Evolutionary conservation across 2,329 filamentous ascomycete genomes (phyloP).

Genomic region (Aspergillus ruber): DNA sequence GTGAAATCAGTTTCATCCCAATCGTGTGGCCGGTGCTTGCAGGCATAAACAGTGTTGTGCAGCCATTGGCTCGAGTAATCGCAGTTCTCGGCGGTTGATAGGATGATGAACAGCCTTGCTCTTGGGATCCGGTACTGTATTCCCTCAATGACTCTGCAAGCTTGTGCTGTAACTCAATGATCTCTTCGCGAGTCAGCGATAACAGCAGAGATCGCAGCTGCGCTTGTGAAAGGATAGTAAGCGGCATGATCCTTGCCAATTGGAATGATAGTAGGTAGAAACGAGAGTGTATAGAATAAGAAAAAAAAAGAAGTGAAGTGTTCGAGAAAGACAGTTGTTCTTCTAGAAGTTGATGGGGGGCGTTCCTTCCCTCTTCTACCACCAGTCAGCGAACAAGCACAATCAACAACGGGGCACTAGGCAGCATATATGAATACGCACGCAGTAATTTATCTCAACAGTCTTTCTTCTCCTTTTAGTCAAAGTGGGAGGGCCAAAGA

Average conservation of each 20-base stretch:
- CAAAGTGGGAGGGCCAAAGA: too few species aligned
- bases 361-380: too few species aligned
- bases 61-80: conserved; percentile 55
- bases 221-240: conserved; percentile 53
- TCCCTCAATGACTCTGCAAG: conserved; percentile 57
- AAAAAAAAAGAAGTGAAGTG: background rate
- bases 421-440: too few species aligned
- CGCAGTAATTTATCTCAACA: too few species aligned
- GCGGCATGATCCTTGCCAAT: conserved; percentile 41
- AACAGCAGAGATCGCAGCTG: conserved; percentile 52
- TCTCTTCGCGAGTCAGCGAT: conserved; percentile 51
- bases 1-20: conserved; percentile 60
- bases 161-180: conserved; percentile 51
- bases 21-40: conserved; percentile 54
- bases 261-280: background rate
- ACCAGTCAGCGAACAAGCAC: too few species aligned
- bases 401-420: too few species aligned
- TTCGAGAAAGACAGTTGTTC: conserved; percentile 1
- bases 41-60: conserved; percentile 62
- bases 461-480: too few species aligned
- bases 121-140: conserved; percentile 58
- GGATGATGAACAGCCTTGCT: conserved; percentile 51
- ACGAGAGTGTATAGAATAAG: background rate
- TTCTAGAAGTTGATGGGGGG: too few species aligned
- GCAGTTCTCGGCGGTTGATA: conserved; percentile 58